Evolutionary conservation across 306 rosid genomes (phyloP).

Genomic region (Ceratonia siliqua): DNA sequence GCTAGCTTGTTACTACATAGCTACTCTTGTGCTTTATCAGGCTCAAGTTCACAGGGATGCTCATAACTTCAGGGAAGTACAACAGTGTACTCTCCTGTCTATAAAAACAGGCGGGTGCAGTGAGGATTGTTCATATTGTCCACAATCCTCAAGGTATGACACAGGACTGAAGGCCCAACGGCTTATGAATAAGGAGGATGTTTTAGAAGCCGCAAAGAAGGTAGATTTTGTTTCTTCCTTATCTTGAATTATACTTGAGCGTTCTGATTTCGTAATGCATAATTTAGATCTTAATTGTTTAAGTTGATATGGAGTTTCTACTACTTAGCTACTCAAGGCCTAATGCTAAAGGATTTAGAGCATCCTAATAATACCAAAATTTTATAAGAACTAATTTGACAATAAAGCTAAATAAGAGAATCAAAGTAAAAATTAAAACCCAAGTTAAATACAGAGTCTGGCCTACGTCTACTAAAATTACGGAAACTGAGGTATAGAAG

Average conservation of each 20-base stretch:
- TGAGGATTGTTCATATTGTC: slow-evolving; percentile 97
- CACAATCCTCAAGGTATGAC: slow-evolving; percentile 87
- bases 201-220: slow-evolving; percentile 74
- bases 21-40: slow-evolving; percentile 40
- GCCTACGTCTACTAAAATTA: too few species aligned
- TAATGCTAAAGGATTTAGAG: too few species aligned
- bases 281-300: neutral
- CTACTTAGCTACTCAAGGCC: too few species aligned
- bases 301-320: too few species aligned
- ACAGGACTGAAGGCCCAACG: slow-evolving; percentile 82
- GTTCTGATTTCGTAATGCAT: neutral
- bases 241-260: slow-evolving; percentile 14
- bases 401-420: too few species aligned
- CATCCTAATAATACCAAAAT: too few species aligned
- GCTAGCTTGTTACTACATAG: neutral
- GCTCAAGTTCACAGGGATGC: slow-evolving; percentile 95
- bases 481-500: too few species aligned
- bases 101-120: slow-evolving; percentile 98
- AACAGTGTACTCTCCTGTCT: slow-evolving; percentile 93
- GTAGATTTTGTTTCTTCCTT: slow-evolving; percentile 37
- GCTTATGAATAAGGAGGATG: slow-evolving; percentile 81
- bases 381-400: too few species aligned
- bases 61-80: slow-evolving; percentile 96
- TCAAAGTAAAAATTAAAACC: too few species aligned
- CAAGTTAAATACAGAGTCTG: too few species aligned